phyloP scores from a whole-genome alignment of 495 filamentous ascomycete genomes.

The Hamigera avellanea region DNA sequence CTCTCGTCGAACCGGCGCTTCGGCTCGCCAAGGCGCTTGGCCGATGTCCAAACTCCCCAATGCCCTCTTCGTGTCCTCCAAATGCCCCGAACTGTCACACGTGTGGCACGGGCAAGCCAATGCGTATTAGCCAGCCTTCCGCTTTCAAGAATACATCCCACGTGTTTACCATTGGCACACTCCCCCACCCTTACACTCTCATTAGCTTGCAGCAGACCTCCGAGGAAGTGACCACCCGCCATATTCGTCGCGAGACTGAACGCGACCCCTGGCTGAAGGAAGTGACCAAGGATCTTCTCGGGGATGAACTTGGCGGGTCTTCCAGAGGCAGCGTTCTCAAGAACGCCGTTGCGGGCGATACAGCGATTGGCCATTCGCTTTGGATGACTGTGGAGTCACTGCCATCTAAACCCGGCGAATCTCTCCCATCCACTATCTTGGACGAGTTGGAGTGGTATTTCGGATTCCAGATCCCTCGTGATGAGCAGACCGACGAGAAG shows the following conservation, averaged over 20 bases:
- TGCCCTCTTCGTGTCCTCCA: constrained; percentile 73
- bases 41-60: constrained; percentile 57
- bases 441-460: constrained; percentile 78
- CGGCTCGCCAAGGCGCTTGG: constrained; percentile 61
- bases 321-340: constrained; percentile 66
- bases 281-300: constrained; percentile 60
- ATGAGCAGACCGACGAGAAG: constrained; percentile 37
- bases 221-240: constrained; percentile 46
- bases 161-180: constrained; percentile 69
- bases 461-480: constrained; percentile 66
- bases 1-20: constrained; percentile 56
- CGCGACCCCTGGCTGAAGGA: constrained; percentile 72
- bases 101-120: constrained; percentile 47
- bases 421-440: constrained; percentile 28
- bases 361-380: constrained; percentile 45
- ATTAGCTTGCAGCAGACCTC: constrained; percentile 44
- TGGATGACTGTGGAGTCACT: constrained; percentile 72
- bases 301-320: constrained; percentile 43
- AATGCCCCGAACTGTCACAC: constrained; percentile 62
- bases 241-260: constrained; percentile 61
- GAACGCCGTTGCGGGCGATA: constrained; percentile 60
- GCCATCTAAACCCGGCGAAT: constrained; percentile 28
- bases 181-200: constrained; percentile 86
- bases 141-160: constrained; percentile 48
- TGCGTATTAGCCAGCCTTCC: constrained; percentile 44